Evolutionary conservation across 176 grass and related monocot species (phyloP), one percentile per base, ranked within the genome.

Genomic region (Pharus latifolius): DNA sequence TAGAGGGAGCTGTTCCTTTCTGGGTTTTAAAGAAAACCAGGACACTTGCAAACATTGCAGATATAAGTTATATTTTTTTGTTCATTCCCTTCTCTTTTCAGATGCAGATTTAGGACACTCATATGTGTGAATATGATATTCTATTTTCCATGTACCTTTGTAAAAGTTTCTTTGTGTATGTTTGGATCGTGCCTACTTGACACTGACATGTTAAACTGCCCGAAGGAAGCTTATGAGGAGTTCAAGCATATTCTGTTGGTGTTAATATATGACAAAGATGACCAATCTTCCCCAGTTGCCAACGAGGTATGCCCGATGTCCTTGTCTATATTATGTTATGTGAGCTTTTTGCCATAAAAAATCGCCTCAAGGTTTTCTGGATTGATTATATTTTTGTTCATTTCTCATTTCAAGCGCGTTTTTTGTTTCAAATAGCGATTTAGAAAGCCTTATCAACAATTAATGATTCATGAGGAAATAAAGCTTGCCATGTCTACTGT

Each of bases 201-300:
- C 65, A 13, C 33, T 81, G 49, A 20, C 68, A 69, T 80, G 41
- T 70, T 76, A 31, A 47, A 76, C 48, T 82, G 68, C 26, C 37
- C 48, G 63, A 86, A 99, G 95, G 95, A 99, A 94, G 95, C 95
- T 84, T 99, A 99, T 73, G 90, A 99, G 81, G 95, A 99, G 69
- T 99, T 99, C 78, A 99, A 99, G 77, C 95, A 99, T 88, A 84
- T 94, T 49, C 82, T 99, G 28, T 82, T 99, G 51, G 87, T 92
- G 14, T 91, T 99, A 53, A 86, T 99, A 76, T 99, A 81, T 81
- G 79, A 88, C 58, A 88, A 99, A 80, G 84, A 94, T 65, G 95
- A 99, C 54, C 78, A 86, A 83, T 91, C 68, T 24, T 99, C 95
- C 41, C 95, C 95, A 22, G 90, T 99, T 23, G 69, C 77, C 30